Percentiles rank a stretch among this genome's conserved stretches.
Conservation (phyloP, 1,139 yeast species). For the Zygosaccharomyces pseudobailii region DNA sequence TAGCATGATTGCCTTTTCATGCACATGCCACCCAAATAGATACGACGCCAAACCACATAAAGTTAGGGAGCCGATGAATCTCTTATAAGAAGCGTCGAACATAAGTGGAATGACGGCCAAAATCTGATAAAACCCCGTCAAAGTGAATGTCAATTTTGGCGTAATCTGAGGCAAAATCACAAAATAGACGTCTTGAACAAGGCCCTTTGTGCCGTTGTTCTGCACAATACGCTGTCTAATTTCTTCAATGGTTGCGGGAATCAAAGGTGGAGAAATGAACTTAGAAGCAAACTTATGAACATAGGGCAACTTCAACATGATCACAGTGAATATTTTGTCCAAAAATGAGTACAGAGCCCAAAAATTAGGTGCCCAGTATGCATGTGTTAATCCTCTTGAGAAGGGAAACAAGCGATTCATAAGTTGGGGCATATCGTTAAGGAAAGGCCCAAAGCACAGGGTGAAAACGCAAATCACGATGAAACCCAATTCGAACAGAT, state of each 20-base stretch:
- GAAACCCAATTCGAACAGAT: constrained; percentile 55
- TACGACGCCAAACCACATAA: constrained; percentile 90
- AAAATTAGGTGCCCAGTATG: constrained; percentile 97
- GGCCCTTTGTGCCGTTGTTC: constrained; percentile 61
- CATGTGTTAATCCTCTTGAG: constrained; percentile 92
- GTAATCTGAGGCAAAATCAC: constrained; percentile 73
- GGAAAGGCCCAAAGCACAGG: constrained; percentile 78
- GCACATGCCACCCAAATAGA: constrained; percentile 98
- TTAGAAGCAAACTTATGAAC: constrained; percentile 36
- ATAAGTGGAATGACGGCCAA: constrained; percentile 71
- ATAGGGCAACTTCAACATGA: constrained; percentile 45
- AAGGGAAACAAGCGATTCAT: constrained; percentile 79
- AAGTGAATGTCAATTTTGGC: constrained; percentile 72
- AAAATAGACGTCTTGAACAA: constrained; percentile 87
- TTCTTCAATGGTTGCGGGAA: constrained; percentile 31
- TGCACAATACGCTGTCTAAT: constrained; percentile 29
- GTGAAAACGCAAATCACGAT: constrained; percentile 59
- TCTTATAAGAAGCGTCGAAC: constrained; percentile 65
- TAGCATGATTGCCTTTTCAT: constrained; percentile 88
- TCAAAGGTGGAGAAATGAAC: constrained; percentile 25
- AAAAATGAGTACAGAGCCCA: constrained; percentile 91
- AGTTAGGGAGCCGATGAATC: constrained; percentile 80
- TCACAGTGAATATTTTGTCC: constrained; percentile 66
- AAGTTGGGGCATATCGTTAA: constrained; percentile 61
- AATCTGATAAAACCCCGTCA: constrained; percentile 77